phyloP scores from a whole-genome alignment of 345 rosid species.

The thale cress (Arabidopsis thaliana) region DNA sequence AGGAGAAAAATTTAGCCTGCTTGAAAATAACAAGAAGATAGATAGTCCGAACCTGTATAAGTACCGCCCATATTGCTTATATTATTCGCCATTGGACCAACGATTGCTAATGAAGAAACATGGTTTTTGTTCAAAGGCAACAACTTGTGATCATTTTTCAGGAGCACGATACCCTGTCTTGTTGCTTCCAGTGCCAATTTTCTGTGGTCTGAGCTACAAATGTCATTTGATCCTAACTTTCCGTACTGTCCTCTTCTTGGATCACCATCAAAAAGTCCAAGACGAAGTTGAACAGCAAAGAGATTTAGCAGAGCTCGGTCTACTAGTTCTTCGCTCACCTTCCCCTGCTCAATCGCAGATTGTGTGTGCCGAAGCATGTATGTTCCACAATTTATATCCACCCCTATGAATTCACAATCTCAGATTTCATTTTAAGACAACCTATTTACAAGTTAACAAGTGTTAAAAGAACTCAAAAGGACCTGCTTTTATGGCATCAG shows the following conservation, averaged over 20 bases:
- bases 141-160: constrained; percentile 71
- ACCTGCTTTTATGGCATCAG: constrained; percentile 88
- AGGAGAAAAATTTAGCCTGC: constrained; percentile 1
- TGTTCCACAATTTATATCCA: constrained; percentile 85
- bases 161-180: constrained; percentile 89
- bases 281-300: constrained; percentile 81
- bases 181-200: constrained; percentile 83
- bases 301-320: constrained; percentile 83
- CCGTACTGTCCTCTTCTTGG: constrained; percentile 68
- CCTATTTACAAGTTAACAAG: constrained; percentile 11
- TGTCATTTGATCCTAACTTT: constrained; percentile 62
- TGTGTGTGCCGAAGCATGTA: constrained; percentile 60
- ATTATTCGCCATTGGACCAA: constrained; percentile 79
- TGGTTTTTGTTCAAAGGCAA: constrained; percentile 65
- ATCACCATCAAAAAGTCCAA: constrained; percentile 84
- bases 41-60: constrained; percentile 63
- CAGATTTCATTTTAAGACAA: constrained; percentile 4
- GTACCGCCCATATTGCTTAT: constrained; percentile 71
- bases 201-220: constrained; percentile 72
- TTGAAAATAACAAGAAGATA: background rate
- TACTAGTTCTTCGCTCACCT: constrained; percentile 64
- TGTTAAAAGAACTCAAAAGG: constrained; percentile 8
- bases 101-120: constrained; percentile 68
- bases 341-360: constrained; percentile 65
- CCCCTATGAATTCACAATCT: constrained; percentile 51